Evolutionary conservation across 1,139 yeast species (phyloP), one percentile per base, ranked within the genome.

Genomic region (Ogataea hybrid): DNA sequence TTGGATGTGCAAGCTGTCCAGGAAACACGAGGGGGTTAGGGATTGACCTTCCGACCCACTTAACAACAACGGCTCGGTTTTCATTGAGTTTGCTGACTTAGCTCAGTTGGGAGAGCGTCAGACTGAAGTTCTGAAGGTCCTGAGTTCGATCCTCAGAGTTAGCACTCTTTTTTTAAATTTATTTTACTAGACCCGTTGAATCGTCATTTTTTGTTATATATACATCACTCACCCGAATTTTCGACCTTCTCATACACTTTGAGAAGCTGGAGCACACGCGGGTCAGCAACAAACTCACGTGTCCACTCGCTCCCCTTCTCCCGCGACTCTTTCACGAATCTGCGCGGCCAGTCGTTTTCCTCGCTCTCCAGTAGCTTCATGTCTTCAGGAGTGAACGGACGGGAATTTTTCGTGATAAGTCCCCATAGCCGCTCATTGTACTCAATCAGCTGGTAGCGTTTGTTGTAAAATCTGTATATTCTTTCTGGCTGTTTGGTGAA

Each of bases 301-400:
- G 84, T 81, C 98, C 98, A 92, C 61, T 90, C 97, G 47, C 95
- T 84, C 32, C 76, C 68, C 55, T 79, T 82, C 43, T 78, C 84
- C 37, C 66, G 60, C 14, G 95, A 96, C 49, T 71, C 74, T 49
- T 78, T 73, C 32, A 86, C 84, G 96, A 97, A 94, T 48, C 76
- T 74, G 48, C 69, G 68, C 17, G 97, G 97, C 99, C 99, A 94
- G 53, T 88, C 95, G 14, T 65, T 60, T 60, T 92, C 97, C 61
- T 94, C 98, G 32, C 70, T 79, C 28, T 65, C 63, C 8, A 81
- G 84, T 53, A 75, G 63, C 29, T 70, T 67, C 31, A 75, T 64
- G 54, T 87, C 94, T 5, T 56, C 58, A 37, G 69, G 68, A 40
- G 70, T 73, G 56, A 81, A 86, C 4, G 79, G 76, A 36, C 95